A percentile compares a stretch with the other conserved stretches of the same genome.
phyloP scores from a whole-genome alignment of 73 alveolate genomes.

The Paramecium caudatum region DNA sequence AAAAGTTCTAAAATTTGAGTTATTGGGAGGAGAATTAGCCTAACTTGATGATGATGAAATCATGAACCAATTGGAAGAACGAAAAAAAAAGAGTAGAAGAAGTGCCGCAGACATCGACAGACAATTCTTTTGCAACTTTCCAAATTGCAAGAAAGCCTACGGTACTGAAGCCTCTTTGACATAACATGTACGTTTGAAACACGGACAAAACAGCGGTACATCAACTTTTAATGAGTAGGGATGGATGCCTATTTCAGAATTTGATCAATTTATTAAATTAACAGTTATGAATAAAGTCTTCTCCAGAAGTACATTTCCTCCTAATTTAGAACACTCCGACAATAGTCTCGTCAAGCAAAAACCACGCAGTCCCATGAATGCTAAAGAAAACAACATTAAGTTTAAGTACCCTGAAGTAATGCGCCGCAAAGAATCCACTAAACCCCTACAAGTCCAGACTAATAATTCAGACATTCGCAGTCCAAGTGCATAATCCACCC shows the following conservation, averaged over 20 bases:
- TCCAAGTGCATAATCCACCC: constrained; percentile 50
- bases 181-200: constrained; percentile 30
- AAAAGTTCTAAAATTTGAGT: constrained; percentile 2
- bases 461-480: constrained; percentile 42
- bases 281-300: constrained; percentile 37
- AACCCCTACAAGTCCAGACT: constrained; percentile 44
- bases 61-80: constrained; percentile 53
- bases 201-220: constrained; percentile 14
- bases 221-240: too few species aligned
- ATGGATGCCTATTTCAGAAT: constrained; percentile 47
- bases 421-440: constrained; percentile 48
- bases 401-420: constrained; percentile 63
- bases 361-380: neutral
- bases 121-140: neutral
- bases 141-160: constrained; percentile 55
- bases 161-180: constrained; percentile 66
- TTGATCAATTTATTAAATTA: constrained; percentile 30
- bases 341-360: constrained; percentile 17
- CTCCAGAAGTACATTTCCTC: constrained; percentile 1
- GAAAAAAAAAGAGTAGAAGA: constrained; percentile 56
- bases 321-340: constrained; percentile 44
- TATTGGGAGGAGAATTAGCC: constrained; percentile 52
- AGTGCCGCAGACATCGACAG: constrained; percentile 61
- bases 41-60: constrained; percentile 64
- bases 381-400: constrained; percentile 43